phyloP scores from a whole-genome alignment of 306 rosid species.

The Gillenia trifoliata region DNA sequence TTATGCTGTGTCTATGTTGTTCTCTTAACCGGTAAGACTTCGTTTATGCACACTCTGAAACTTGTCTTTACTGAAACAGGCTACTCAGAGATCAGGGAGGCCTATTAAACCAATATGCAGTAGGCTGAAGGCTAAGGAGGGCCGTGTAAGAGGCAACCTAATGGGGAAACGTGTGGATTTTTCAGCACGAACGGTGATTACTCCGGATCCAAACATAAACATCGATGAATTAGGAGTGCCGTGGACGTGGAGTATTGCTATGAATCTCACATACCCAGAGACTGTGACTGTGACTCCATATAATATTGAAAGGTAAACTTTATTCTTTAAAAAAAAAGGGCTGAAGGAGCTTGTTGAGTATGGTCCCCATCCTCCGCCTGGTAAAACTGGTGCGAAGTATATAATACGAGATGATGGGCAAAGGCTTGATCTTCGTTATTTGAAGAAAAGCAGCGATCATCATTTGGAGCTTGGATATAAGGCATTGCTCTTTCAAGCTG shows the following conservation, averaged over 20 bases:
- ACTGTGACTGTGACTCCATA: slow-evolving; percentile 98
- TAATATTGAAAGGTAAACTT: slow-evolving; percentile 73
- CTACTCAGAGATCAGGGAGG: slow-evolving; percentile 94
- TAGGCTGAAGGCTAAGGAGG: slow-evolving; percentile 97
- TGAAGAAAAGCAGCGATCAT: slow-evolving; percentile 94
- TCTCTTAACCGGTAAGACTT: background rate
- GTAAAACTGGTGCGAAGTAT: slow-evolving; percentile 98
- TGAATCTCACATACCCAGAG: slow-evolving; percentile 98
- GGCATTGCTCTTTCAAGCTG: slow-evolving; percentile 32
- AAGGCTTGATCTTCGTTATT: slow-evolving; percentile 93
- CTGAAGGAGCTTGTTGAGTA: slow-evolving; percentile 93
- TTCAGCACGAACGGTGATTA: slow-evolving; percentile 95
- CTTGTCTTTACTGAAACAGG: slow-evolving; percentile 38
- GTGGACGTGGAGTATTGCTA: slow-evolving; percentile 94
- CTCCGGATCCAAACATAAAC: slow-evolving; percentile 91
- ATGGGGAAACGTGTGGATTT: slow-evolving; percentile 98
- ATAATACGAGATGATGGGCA: slow-evolving; percentile 97
- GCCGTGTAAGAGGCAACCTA: slow-evolving; percentile 91
- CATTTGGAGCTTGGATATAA: slow-evolving; percentile 99
- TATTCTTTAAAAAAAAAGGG: slow-evolving; percentile 31
- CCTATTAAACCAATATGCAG: slow-evolving; percentile 95
- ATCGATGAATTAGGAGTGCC: slow-evolving; percentile 94
- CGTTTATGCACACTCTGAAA: background rate
- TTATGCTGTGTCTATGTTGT: background rate
- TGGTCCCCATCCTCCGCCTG: slow-evolving; percentile 98